phyloP scores from a whole-genome alignment of 2,329 filamentous ascomycete species.

The Aspergillus sp. region DNA sequence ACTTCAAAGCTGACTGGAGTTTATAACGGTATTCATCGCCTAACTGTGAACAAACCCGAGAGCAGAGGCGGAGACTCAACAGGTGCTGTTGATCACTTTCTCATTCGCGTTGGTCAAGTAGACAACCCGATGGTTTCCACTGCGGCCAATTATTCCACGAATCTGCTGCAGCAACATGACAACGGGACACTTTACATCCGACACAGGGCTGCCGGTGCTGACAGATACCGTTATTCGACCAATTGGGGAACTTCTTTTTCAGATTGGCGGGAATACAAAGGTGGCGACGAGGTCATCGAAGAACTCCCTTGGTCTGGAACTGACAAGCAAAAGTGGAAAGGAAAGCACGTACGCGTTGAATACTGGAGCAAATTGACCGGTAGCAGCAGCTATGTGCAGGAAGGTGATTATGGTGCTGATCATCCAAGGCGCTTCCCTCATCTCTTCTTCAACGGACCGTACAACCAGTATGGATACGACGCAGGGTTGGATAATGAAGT shows the following conservation, averaged over 20 bases:
- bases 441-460: slow-evolving; percentile 61
- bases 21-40: slow-evolving; percentile 59
- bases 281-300: slow-evolving; percentile 50
- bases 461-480: slow-evolving; percentile 66
- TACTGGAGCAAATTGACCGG: slow-evolving; percentile 62
- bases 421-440: slow-evolving; percentile 59
- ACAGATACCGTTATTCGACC: slow-evolving; percentile 62
- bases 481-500: slow-evolving; percentile 57
- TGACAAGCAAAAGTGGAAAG: slow-evolving; percentile 57
- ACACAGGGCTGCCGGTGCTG: slow-evolving; percentile 63
- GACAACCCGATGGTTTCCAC: slow-evolving; percentile 63
- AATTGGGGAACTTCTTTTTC: slow-evolving; percentile 63
- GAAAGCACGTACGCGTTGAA: slow-evolving; percentile 62
- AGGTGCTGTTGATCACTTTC: slow-evolving; percentile 58
- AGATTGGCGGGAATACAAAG: slow-evolving; percentile 58
- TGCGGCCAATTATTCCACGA: slow-evolving; percentile 58
- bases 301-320: slow-evolving; percentile 60
- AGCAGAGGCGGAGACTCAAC: slow-evolving; percentile 48
- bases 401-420: slow-evolving; percentile 53
- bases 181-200: slow-evolving; percentile 50
- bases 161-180: slow-evolving; percentile 49
- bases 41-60: slow-evolving; percentile 58
- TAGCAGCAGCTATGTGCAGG: slow-evolving; percentile 61
- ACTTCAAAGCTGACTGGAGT: slow-evolving; percentile 55
- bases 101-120: slow-evolving; percentile 58